Conservation (phyloP, 257 asterid genomes). For the Oldenlandia corymbosa region DNA sequence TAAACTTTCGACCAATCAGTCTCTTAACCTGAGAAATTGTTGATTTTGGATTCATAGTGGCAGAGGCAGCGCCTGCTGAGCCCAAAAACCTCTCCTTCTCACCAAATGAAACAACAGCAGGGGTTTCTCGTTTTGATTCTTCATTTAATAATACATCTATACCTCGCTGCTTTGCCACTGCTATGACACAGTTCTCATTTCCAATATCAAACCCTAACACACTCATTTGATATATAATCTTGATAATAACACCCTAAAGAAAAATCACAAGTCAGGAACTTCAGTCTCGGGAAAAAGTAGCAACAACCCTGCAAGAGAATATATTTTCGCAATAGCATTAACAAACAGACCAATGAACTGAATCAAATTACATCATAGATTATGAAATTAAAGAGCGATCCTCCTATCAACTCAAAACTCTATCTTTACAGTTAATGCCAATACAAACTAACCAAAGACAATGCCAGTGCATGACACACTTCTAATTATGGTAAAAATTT, state of each 20-base stretch:
- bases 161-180: slow-evolving; percentile 78
- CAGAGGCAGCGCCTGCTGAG: slow-evolving; percentile 84
- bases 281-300: slow-evolving; percentile 9
- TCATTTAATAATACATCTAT: slow-evolving; percentile 81
- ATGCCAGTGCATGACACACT: no score
- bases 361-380: background rate
- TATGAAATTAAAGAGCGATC: background rate
- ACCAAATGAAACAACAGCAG: slow-evolving; percentile 82
- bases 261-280: slow-evolving; percentile 11
- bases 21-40: slow-evolving; percentile 90
- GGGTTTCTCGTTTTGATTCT: slow-evolving; percentile 90
- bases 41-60: slow-evolving; percentile 87
- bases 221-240: slow-evolving; percentile 48
- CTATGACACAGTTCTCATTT: slow-evolving; percentile 89
- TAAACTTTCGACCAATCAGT: slow-evolving; percentile 63
- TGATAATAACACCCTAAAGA: slow-evolving; percentile 16
- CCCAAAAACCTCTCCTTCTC: slow-evolving; percentile 93
- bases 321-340: slow-evolving; percentile 11
- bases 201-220: slow-evolving; percentile 91
- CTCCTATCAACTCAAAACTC: no score
- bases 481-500: background rate
- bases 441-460: no score
- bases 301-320: slow-evolving; percentile 8
- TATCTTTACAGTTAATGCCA: background rate
- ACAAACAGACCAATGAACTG: background rate